Evolutionary conservation across 805 yeast species (phyloP).

Genomic region (Saturnispora halmiae): DNA sequence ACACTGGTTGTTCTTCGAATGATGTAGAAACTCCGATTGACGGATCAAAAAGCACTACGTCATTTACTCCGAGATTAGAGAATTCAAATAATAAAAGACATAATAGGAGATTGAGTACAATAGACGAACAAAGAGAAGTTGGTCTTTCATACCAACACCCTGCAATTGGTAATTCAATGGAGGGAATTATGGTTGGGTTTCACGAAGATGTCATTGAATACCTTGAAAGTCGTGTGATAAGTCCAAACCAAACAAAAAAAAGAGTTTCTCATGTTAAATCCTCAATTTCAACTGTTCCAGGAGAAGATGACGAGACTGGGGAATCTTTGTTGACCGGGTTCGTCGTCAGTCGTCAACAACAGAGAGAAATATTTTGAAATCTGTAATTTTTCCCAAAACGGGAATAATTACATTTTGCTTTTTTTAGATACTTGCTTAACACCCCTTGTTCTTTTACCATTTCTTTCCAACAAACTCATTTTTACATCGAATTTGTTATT

Average conservation of each 20-base stretch:
- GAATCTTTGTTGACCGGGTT: slow-evolving; percentile 6
- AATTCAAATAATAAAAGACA: not conserved
- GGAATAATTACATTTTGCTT: not conserved
- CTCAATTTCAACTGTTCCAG: not conserved
- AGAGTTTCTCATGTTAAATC: not conserved
- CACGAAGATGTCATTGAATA: slow-evolving; percentile 41
- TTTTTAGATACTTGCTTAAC: not conserved
- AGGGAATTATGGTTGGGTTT: slow-evolving; percentile 53
- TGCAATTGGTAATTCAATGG: slow-evolving; percentile 34
- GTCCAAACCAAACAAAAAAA: not conserved
- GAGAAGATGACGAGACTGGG: slow-evolving; percentile 3
- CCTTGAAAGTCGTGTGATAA: slow-evolving; percentile 22
- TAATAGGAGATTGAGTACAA: slow-evolving; percentile 30
- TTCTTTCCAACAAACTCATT: not conserved
- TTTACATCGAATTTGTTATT: not conserved
- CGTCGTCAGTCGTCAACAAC: slow-evolving; percentile 7
- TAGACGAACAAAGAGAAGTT: slow-evolving; percentile 50
- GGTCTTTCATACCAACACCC: slow-evolving; percentile 44
- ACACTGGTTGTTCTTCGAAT: not conserved
- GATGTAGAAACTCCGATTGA: not conserved
- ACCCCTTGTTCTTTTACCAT: not conserved
- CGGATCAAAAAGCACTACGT: not conserved
- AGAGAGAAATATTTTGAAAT: slow-evolving; percentile 1
- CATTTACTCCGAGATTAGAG: not conserved
- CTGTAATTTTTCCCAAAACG: not conserved